phyloP scores from a whole-genome alignment of 129 eudicot genomes.

The Pulicaria dysenterica region DNA sequence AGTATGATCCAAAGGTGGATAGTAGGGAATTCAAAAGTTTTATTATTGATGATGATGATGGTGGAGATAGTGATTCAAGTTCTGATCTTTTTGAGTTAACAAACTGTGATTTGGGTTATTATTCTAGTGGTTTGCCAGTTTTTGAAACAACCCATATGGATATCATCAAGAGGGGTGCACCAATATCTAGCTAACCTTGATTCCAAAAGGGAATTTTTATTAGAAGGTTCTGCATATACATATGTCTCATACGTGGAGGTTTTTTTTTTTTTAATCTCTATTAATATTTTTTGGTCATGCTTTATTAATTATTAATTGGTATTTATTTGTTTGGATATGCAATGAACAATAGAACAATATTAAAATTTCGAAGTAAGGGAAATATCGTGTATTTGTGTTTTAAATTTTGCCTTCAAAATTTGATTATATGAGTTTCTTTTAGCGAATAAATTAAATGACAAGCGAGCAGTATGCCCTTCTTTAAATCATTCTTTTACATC shows the following conservation, averaged over 20 bases:
- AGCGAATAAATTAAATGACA: too few species aligned
- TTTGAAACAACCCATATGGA: constrained; percentile 84
- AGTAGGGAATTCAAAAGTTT: constrained; percentile 45
- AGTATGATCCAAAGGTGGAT: constrained; percentile 42
- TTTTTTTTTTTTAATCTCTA: constrained; percentile 20
- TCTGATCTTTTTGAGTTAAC: constrained; percentile 91
- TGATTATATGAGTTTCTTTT: background rate
- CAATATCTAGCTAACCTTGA: constrained; percentile 42
- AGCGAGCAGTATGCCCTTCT: too few species aligned
- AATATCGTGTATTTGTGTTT: background rate
- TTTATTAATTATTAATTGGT: constrained; percentile 9
- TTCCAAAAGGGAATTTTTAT: background rate
- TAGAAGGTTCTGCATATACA: constrained; percentile 10
- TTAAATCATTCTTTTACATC: too few species aligned
- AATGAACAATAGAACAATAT: constrained; percentile 14
- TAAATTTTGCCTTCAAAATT: background rate
- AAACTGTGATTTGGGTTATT: constrained; percentile 71
- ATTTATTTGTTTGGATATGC: constrained; percentile 31
- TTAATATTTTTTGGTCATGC: constrained; percentile 22
- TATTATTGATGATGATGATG: constrained; percentile 55
- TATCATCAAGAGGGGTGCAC: constrained; percentile 65
- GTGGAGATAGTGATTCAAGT: constrained; percentile 92
- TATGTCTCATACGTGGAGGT: constrained; percentile 10
- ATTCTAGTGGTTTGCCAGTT: constrained; percentile 77
- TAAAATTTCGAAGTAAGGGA: background rate